Evolutionary conservation across 345 rosid species (phyloP).

Genomic region (Cardamine chenopodiifolia): DNA sequence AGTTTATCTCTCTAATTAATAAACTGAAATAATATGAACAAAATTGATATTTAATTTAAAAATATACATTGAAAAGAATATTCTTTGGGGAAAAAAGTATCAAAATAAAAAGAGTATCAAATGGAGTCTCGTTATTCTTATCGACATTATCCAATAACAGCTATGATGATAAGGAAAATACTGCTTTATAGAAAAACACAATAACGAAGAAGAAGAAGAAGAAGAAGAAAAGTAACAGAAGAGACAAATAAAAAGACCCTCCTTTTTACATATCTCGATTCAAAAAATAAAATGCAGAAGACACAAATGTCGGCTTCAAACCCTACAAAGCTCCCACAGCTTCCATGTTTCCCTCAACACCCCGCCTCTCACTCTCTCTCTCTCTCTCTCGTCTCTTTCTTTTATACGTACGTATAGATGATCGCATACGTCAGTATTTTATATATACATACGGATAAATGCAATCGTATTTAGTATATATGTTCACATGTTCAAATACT

Average conservation of each 20-base stretch:
- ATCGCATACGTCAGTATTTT: neutral
- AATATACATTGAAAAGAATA: too few species aligned
- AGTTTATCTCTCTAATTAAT: too few species aligned
- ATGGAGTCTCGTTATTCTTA: slow-evolving; percentile 23
- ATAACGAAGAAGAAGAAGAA: slow-evolving; percentile 18
- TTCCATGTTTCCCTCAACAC: slow-evolving; percentile 57
- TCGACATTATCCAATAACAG: slow-evolving; percentile 22
- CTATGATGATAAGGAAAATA: slow-evolving; percentile 37
- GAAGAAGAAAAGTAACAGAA: slow-evolving; percentile 31
- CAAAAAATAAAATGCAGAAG: neutral
- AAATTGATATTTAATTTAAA: too few species aligned
- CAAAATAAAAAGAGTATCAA: too few species aligned
- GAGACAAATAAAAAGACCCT: slow-evolving; percentile 33
- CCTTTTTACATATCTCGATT: slow-evolving; percentile 40
- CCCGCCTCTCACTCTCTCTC: slow-evolving; percentile 48
- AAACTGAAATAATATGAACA: too few species aligned
- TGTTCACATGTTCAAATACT: slow-evolving; percentile 9
- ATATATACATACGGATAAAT: neutral
- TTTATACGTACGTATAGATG: neutral
- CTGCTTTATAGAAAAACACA: slow-evolving; percentile 14
- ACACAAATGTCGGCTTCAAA: slow-evolving; percentile 57
- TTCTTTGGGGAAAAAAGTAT: too few species aligned
- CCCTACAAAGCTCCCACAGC: slow-evolving; percentile 62
- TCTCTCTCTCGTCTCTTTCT: slow-evolving; percentile 28
- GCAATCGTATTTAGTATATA: neutral